Percentiles rank a stretch among this genome's conserved stretches.
These are phyloP conservation scores for Echeveria elegans DNA, from an alignment of 164 flowering plant genomes.

Conservation along the genomic window DNA sequence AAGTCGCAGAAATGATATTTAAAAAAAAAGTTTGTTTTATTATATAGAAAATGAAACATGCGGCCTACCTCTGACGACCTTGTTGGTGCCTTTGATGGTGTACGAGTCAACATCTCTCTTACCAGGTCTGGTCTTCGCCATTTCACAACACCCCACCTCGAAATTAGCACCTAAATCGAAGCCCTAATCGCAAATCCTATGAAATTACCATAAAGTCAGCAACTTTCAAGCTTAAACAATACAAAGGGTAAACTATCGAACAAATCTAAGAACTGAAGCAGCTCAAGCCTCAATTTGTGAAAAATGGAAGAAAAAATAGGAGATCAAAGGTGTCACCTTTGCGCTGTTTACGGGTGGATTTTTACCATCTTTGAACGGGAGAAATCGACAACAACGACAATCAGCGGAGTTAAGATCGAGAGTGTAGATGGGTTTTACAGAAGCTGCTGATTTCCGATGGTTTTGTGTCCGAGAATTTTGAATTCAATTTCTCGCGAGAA, in stretches of 20 bases:
- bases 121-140: slow-evolving; percentile 11
- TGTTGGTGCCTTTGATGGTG: slow-evolving; percentile 10
- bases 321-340: neutral
- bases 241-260: neutral
- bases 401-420: neutral
- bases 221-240: neutral
- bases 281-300: neutral
- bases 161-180: neutral
- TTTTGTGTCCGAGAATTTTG: neutral
- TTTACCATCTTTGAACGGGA: neutral
- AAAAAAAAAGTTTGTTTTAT: no score
- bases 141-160: neutral
- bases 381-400: neutral
- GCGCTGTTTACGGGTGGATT: neutral
- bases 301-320: neutral
- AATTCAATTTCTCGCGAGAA: neutral
- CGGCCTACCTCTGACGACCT: slow-evolving; percentile 6
- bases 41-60: neutral
- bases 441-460: neutral
- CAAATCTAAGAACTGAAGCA: neutral
- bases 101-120: slow-evolving; percentile 9
- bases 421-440: neutral
- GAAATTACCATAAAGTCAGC: neutral
- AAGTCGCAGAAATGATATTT: no score
- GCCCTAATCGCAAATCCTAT: neutral